phyloP scores from a whole-genome alignment of 768 basidiomycete genomes.

The Mycena chlorophos region DNA sequence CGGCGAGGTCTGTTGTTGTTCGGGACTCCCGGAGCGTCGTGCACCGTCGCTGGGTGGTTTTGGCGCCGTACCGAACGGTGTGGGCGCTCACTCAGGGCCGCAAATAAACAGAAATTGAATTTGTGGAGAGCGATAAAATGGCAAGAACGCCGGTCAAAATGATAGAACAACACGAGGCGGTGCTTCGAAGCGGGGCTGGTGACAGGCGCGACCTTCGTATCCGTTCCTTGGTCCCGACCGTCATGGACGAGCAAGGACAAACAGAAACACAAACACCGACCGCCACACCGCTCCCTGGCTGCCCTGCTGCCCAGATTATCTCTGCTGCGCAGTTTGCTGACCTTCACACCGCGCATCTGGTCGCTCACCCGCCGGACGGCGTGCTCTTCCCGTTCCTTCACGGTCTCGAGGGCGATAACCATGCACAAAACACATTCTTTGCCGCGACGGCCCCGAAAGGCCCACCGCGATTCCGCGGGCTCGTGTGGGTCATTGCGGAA shows the following conservation, averaged over 20 bases:
- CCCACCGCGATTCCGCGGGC: conserved; percentile 60
- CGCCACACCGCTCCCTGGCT: background rate
- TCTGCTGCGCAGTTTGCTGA: conserved; percentile 51
- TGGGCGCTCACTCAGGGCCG: background rate
- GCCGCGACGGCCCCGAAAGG: conserved; percentile 35
- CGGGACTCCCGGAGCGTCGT: background rate
- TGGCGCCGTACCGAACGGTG: background rate
- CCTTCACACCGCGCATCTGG: conserved; percentile 63
- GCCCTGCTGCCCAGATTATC: conserved; percentile 27
- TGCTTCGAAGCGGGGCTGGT: background rate
- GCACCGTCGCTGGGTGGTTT: background rate
- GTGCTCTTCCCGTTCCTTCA: conserved; percentile 89
- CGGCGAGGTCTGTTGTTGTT: background rate
- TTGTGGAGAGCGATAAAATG: background rate
- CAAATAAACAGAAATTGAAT: background rate
- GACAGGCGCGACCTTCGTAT: background rate
- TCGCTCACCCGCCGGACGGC: conserved; percentile 74
- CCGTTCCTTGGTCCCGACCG: background rate
- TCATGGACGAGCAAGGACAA: background rate
- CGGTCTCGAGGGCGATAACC: conserved; percentile 79
- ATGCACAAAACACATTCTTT: conserved; percentile 82
- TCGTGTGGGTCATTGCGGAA: conserved; percentile 81
- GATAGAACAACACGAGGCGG: conserved; percentile 1
- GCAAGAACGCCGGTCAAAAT: background rate
- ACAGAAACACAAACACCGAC: background rate